Conservation (phyloP, 108 stramenopile species). For the Cyclotella kingstonii region DNA sequence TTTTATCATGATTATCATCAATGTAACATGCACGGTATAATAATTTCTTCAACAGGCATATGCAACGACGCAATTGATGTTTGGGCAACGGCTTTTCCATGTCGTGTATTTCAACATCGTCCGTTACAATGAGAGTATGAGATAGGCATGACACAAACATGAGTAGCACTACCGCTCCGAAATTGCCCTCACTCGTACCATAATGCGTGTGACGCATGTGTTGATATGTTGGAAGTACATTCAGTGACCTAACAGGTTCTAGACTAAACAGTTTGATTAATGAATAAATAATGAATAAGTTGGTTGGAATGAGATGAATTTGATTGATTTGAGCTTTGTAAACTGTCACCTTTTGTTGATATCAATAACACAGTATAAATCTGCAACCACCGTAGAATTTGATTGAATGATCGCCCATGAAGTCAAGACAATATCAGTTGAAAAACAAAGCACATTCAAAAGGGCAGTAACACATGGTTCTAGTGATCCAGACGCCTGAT, state of each 20-base stretch:
- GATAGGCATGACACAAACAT: constrained; percentile 62
- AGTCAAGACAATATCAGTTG: constrained; percentile 52
- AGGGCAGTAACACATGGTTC: constrained; percentile 66
- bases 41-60: constrained; percentile 73
- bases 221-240: constrained; percentile 9
- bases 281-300: too few species aligned
- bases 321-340: too few species aligned
- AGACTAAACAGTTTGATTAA: too few species aligned
- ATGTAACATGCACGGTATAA: constrained; percentile 74
- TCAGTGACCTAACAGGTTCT: constrained; percentile 32
- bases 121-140: constrained; percentile 83
- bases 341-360: constrained; percentile 31
- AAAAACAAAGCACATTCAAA: constrained; percentile 77
- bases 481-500: constrained; percentile 45
- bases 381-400: constrained; percentile 41
- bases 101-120: constrained; percentile 87
- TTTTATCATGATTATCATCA: constrained; percentile 42
- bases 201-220: constrained; percentile 8
- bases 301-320: too few species aligned
- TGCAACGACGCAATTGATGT: constrained; percentile 76
- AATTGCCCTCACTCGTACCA: constrained; percentile 39
- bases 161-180: constrained; percentile 60
- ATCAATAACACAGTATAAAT: constrained; percentile 55
- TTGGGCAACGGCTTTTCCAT: constrained; percentile 76
- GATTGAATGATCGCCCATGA: constrained; percentile 75